A percentile compares a stretch with the other conserved stretches of the same genome.
Conservation (phyloP, 2,329 filamentous ascomycete species). For the Stachybotrys echinatus region DNA sequence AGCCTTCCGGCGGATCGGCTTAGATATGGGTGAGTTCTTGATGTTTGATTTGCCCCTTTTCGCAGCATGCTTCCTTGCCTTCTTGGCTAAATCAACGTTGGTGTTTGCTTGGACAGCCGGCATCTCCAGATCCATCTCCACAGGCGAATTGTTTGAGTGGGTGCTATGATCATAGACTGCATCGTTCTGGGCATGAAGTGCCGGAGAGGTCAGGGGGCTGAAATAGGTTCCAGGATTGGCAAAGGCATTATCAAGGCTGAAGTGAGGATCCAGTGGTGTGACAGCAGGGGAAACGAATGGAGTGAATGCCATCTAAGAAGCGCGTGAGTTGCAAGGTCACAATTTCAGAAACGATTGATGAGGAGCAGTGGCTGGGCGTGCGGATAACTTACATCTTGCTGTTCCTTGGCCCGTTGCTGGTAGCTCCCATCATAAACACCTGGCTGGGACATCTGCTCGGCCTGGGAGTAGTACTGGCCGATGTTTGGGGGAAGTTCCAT, state of each 20-base stretch:
- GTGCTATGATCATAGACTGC: constrained; percentile 40
- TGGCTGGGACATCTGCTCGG: constrained; percentile 48
- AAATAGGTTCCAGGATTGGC: constrained; percentile 69
- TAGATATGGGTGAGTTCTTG: constrained; percentile 68
- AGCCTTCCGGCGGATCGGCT: constrained; percentile 53
- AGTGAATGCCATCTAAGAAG: constrained; percentile 64
- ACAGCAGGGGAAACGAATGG: constrained; percentile 81
- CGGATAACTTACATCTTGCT: constrained; percentile 54
- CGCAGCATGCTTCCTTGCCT: constrained; percentile 44
- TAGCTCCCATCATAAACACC: constrained; percentile 60
- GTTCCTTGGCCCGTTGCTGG: constrained; percentile 59
- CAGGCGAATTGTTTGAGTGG: constrained; percentile 46
- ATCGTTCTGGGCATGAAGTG: constrained; percentile 67
- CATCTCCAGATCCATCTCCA: constrained; percentile 51
- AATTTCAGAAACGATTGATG: not conserved
- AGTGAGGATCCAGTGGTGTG: constrained; percentile 70
- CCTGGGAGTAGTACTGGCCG: constrained; percentile 53
- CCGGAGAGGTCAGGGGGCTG: constrained; percentile 77
- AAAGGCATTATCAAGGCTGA: constrained; percentile 54
- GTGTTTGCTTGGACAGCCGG: constrained; percentile 24
- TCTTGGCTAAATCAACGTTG: constrained; percentile 45
- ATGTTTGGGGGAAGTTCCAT: constrained; percentile 64
- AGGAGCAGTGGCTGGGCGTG: not conserved
- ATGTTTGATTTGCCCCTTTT: constrained; percentile 50
- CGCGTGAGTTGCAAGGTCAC: too few species aligned